Evolutionary conservation across 225 moss, liverwort and hornwort species (phyloP), one percentile per base, ranked within the genome.

Genomic region (Physcomitrium patens): DNA sequence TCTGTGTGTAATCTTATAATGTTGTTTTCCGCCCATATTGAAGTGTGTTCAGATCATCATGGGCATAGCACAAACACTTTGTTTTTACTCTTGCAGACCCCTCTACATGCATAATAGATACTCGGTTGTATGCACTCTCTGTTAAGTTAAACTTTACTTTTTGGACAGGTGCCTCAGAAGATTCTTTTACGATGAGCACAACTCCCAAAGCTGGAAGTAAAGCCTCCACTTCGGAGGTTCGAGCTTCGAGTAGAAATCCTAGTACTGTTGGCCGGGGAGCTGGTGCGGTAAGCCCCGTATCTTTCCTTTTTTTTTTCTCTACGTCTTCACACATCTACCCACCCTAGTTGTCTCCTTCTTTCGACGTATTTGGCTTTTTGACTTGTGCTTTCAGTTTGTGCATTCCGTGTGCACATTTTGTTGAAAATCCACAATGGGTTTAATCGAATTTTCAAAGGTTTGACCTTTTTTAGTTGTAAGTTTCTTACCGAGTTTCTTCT

Each of bases 111-210:
- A 13, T 41, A 46, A 26, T 10, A 67, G 49, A 7, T 10, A 20
- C 37, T 67, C 56, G 17, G 51, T 70, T 59, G 47, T 28, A 58
- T 75, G 56, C 44, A 47, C 3, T 58, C 8, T 65, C n/a, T 60
- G 54, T 58, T 31, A 67, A 49, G 37, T 49, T 67, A 45, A 60
- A 31, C 47, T 22, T 49, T 22, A 0, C 17, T 17, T 8, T 51
- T 50, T 68, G 37, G 60, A 3, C 68, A 81, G 81, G 77, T 81
- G 71, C 76, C 41, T 77, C 81, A 37, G 81, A 81, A 73, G 81
- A 81, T 60, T 76, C 76, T 13, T 72, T 68, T 41, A 41, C 67
- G 26, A 77, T 67, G 66, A 71, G 72, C 20, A 77, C 72, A 31
- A 68, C 64, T 27, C 76, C 82, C 19, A 82, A 82, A 64, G 73